Conservation (phyloP, 306 rosid species). For the Potentilla sterilis region DNA sequence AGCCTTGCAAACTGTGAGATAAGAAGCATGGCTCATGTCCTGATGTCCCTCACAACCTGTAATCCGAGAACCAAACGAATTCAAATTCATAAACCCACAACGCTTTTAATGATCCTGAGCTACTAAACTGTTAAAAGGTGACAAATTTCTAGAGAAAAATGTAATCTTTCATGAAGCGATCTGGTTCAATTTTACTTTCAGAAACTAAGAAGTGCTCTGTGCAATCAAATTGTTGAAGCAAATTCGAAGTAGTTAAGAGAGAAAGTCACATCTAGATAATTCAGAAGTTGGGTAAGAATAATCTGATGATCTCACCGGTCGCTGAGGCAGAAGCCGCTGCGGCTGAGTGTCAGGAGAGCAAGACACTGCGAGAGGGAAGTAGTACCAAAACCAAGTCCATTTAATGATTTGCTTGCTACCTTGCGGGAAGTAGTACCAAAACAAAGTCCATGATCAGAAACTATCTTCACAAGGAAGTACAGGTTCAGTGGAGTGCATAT, state of each 20-base stretch:
- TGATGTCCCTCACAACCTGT: constrained; percentile 21
- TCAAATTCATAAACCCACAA: neutral
- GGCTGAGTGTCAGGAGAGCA: neutral
- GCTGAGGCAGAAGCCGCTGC: neutral
- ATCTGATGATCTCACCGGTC: neutral
- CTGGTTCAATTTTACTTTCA: neutral
- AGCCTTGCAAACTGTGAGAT: constrained; percentile 20
- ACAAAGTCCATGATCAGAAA: no score
- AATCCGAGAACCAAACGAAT: neutral
- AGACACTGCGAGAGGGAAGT: neutral
- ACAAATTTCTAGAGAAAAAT: neutral
- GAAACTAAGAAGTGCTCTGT: neutral
- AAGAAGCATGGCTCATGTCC: constrained; percentile 29
- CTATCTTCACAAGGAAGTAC: no score
- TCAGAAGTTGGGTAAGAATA: neutral
- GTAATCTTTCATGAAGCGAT: neutral
- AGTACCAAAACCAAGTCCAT: no score
- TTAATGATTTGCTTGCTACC: no score
- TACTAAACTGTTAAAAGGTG: neutral
- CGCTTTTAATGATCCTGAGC: neutral
- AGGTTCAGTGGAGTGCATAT: no score
- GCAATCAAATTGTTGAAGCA: neutral
- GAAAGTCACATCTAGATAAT: neutral
- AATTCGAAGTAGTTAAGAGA: neutral
- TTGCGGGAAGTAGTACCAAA: no score